Evolutionary conservation across 2,329 filamentous ascomycete species (phyloP).

Genomic region (Fusarium redolens): DNA sequence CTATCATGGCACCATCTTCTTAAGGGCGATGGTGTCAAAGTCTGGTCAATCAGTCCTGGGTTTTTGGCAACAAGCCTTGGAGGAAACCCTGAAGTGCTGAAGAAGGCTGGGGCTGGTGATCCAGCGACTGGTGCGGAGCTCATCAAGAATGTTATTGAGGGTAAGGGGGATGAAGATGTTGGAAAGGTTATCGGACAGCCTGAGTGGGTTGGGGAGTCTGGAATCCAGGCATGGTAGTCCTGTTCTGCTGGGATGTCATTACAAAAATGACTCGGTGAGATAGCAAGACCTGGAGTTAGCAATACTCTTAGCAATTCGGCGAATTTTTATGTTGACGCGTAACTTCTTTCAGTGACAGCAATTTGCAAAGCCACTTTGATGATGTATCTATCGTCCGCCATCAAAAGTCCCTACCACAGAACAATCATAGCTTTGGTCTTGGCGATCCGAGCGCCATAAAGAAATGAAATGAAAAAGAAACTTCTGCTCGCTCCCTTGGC

Average conservation of each 20-base stretch:
- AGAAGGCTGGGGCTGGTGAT: slow-evolving; percentile 51
- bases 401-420: neutral
- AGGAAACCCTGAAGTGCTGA: slow-evolving; percentile 46
- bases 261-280: neutral
- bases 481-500: slow-evolving; percentile 6
- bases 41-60: slow-evolving; percentile 61
- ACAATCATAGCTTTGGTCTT: neutral
- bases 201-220: slow-evolving; percentile 39
- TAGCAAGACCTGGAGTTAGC: neutral
- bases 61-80: slow-evolving; percentile 60
- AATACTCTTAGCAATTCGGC: neutral
- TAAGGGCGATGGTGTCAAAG: slow-evolving; percentile 61
- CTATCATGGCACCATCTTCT: slow-evolving; percentile 59
- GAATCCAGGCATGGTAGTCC: slow-evolving; percentile 49
- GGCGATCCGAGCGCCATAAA: neutral
- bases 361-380: slow-evolving; percentile 33
- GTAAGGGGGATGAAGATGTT: slow-evolving; percentile 54
- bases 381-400: slow-evolving; percentile 15
- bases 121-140: slow-evolving; percentile 52
- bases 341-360: neutral
- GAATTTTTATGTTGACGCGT: neutral
- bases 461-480: neutral
- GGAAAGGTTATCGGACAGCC: slow-evolving; percentile 51
- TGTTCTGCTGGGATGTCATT: neutral
- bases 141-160: slow-evolving; percentile 55